phyloP scores from a whole-genome alignment of 2,329 filamentous ascomycete genomes.

The Neofusicoccum parvum region DNA sequence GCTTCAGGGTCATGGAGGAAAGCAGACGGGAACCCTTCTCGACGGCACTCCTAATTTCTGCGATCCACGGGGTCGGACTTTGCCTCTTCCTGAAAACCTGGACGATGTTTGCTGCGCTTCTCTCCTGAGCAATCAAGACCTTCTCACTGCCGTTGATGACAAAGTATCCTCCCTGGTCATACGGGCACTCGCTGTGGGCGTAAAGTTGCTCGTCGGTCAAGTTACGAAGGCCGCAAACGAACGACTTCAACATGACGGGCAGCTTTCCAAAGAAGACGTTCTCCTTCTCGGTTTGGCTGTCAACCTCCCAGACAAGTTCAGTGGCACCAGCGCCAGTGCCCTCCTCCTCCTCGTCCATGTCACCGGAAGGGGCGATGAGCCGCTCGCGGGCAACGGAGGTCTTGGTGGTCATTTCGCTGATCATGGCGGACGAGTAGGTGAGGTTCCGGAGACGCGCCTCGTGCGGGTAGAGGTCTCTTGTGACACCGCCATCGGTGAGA shows the following conservation, averaged over 20 bases:
- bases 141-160: slow-evolving; percentile 99
- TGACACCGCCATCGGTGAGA: slow-evolving; percentile 87
- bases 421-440: slow-evolving; percentile 91
- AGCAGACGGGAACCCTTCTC: slow-evolving; percentile 96
- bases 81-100: slow-evolving; percentile 99
- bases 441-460: slow-evolving; percentile 94
- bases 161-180: slow-evolving; percentile 98
- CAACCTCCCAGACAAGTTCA: slow-evolving; percentile 52
- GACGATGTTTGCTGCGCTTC: slow-evolving; percentile 96
- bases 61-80: slow-evolving; percentile 89
- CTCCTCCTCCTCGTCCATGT: slow-evolving; percentile 64
- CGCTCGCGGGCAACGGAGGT: slow-evolving; percentile 81
- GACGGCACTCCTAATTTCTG: slow-evolving; percentile 93
- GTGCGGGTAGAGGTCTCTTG: slow-evolving; percentile 84
- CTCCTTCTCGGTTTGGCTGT: slow-evolving; percentile 51
- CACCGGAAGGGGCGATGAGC: slow-evolving; percentile 61
- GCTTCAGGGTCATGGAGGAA: slow-evolving; percentile 87
- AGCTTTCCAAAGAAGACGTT: slow-evolving; percentile 92
- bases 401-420: slow-evolving; percentile 83
- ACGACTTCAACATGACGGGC: slow-evolving; percentile 97
- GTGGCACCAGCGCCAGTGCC: slow-evolving; percentile 34
- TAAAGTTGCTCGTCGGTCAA: slow-evolving; percentile 86
- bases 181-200: slow-evolving; percentile 92
- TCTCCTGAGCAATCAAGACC: slow-evolving; percentile 95
- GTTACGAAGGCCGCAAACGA: slow-evolving; percentile 86